These are phyloP conservation scores for Eucalyptus coolabah DNA, from an alignment of 345 rosid species.

Conservation along the genomic window DNA sequence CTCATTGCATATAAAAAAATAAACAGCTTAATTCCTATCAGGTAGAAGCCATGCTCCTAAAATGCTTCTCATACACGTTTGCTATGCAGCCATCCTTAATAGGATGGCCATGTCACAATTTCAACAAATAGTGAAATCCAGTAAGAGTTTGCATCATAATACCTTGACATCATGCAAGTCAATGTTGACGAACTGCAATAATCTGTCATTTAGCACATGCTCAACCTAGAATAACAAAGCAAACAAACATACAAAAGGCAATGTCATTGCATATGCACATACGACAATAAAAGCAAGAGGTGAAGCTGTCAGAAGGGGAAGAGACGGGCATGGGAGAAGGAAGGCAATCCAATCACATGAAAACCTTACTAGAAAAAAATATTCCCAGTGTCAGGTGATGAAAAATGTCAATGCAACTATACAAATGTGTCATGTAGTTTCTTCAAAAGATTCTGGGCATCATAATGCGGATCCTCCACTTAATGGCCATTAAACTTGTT, in stretches of 20 bases:
- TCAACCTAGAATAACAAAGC: slow-evolving; percentile 58
- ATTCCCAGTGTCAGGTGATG: neutral
- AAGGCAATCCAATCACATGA: neutral
- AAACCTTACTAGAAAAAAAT: neutral
- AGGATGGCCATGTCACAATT: neutral
- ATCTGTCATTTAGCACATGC: slow-evolving; percentile 89
- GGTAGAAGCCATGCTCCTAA: neutral
- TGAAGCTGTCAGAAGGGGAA: neutral
- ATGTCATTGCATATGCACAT: neutral
- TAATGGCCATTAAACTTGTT: neutral
- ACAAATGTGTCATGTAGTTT: neutral
- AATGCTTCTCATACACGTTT: neutral
- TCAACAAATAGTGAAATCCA: neutral
- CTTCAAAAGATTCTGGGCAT: neutral
- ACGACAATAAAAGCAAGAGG: neutral
- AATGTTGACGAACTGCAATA: slow-evolving; percentile 72
- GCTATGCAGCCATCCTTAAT: neutral
- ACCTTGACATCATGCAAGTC: slow-evolving; percentile 97
- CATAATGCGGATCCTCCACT: neutral
- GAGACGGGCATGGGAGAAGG: neutral
- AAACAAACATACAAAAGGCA: neutral
- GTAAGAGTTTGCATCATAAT: neutral
- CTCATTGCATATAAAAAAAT: neutral
- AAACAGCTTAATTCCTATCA: neutral
- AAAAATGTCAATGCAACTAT: neutral